These are phyloP conservation scores for Exutisphaerella laricina DNA, from an alignment of 2,329 filamentous ascomycete genomes.

Conservation along the genomic window DNA sequence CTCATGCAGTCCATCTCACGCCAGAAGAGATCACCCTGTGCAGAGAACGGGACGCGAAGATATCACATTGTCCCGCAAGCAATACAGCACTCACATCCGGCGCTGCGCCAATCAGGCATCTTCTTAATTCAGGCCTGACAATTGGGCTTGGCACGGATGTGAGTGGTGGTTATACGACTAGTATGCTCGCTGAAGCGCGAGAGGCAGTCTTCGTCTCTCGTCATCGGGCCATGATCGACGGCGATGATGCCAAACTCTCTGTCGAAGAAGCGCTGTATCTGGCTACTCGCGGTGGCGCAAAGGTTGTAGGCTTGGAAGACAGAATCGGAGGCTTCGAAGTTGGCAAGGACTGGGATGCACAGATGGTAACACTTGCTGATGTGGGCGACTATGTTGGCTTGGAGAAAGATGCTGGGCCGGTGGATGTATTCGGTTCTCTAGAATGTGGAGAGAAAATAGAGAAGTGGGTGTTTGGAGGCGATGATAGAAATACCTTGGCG, in stretches of 20 bases:
- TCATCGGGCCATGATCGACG: conserved; percentile 55
- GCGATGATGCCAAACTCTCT: conserved; percentile 56
- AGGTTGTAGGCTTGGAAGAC: conserved; percentile 66
- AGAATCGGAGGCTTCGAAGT: conserved; percentile 75
- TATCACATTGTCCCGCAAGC: conserved; percentile 81
- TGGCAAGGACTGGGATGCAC: conserved; percentile 87
- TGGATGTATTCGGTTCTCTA: conserved; percentile 91
- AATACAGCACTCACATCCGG: conserved; percentile 81
- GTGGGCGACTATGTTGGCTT: conserved; percentile 34
- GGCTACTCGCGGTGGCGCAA: conserved; percentile 80
- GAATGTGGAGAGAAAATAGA: conserved; percentile 77
- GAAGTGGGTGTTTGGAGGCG: conserved; percentile 93
- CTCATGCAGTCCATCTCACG: conserved; percentile 74
- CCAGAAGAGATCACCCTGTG: conserved; percentile 63
- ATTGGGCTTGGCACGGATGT: conserved; percentile 90
- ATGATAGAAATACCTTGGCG: conserved; percentile 80
- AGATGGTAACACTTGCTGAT: conserved; percentile 63
- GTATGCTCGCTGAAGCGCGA: conserved; percentile 74
- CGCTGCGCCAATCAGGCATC: conserved; percentile 64
- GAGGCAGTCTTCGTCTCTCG: conserved; percentile 75
- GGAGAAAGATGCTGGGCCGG: conserved; percentile 49
- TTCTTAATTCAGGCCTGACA: conserved; percentile 68
- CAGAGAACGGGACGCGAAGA: conserved; percentile 54
- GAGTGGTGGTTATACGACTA: conserved; percentile 77
- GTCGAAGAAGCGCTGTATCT: conserved; percentile 83